Conservation (phyloP, 1,284 basidiomycete genomes). For the Sparassis latifolia region DNA sequence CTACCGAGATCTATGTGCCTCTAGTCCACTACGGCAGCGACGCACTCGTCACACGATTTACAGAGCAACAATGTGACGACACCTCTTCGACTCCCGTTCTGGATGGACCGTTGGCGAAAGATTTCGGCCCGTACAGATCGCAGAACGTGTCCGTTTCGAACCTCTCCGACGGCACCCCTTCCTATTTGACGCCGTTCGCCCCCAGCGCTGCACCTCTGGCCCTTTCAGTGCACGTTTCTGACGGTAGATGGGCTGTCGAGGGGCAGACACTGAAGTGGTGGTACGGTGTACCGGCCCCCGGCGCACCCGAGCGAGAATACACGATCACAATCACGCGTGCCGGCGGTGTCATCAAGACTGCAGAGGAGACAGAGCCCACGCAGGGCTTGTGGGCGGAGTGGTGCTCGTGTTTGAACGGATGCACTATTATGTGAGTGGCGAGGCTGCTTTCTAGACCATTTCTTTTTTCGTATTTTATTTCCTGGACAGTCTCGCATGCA, state of each 20-base stretch:
- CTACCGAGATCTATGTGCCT: constrained; percentile 86
- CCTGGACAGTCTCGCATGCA: too few species aligned
- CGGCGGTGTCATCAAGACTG: constrained; percentile 52
- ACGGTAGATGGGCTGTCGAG: constrained; percentile 61
- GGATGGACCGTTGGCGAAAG: constrained; percentile 8
- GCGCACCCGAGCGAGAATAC: constrained; percentile 44
- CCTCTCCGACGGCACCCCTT: neutral
- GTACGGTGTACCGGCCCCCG: constrained; percentile 60
- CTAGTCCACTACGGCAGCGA: constrained; percentile 80
- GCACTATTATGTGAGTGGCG: constrained; percentile 11
- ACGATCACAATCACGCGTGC: constrained; percentile 59
- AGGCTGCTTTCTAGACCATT: too few species aligned
- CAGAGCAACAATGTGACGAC: constrained; percentile 9
- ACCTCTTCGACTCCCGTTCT: constrained; percentile 8
- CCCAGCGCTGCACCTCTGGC: constrained; percentile 22
- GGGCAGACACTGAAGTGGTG: constrained; percentile 82
- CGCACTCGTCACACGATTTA: constrained; percentile 24
- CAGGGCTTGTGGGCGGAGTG: constrained; percentile 6
- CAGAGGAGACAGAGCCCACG: constrained; percentile 7
- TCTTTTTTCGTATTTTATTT: too few species aligned
- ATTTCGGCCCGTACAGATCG: constrained; percentile 11
- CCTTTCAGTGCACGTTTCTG: constrained; percentile 50
- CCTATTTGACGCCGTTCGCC: constrained; percentile 5
- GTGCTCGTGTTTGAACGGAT: constrained; percentile 6
- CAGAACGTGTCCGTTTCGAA: constrained; percentile 1